phyloP scores from a whole-genome alignment of 176 grass and related monocot genomes.

The Bolboschoenus planiculmis region DNA sequence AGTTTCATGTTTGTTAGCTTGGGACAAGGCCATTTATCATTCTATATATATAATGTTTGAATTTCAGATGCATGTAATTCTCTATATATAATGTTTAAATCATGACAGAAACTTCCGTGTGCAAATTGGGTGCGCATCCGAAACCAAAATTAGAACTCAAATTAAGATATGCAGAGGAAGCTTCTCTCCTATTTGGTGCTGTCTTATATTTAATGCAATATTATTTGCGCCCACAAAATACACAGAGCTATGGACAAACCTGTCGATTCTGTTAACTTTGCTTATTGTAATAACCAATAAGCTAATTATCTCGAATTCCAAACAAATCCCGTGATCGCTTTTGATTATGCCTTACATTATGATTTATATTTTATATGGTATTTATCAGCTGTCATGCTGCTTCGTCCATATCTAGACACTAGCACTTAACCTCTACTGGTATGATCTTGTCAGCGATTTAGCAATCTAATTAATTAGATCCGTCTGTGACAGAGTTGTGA shows the following conservation, averaged over 20 bases:
- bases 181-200: background rate
- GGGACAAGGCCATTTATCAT: background rate
- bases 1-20: background rate
- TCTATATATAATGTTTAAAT: too few species aligned
- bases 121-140: background rate
- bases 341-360: background rate
- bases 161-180: background rate
- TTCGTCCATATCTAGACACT: background rate
- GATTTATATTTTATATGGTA: background rate
- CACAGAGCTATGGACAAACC: background rate
- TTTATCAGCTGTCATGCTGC: background rate
- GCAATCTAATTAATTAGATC: background rate
- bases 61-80: too few species aligned
- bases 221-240: background rate
- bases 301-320: background rate
- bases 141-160: background rate
- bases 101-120: background rate
- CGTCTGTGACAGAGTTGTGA: background rate
- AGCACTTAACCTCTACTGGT: background rate
- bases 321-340: background rate
- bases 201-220: background rate
- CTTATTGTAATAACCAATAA: background rate
- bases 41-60: too few species aligned
- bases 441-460: background rate
- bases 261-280: background rate